Conservation (phyloP, 1,284 basidiomycete species). For the Ceratobasidium papillatum region DNA sequence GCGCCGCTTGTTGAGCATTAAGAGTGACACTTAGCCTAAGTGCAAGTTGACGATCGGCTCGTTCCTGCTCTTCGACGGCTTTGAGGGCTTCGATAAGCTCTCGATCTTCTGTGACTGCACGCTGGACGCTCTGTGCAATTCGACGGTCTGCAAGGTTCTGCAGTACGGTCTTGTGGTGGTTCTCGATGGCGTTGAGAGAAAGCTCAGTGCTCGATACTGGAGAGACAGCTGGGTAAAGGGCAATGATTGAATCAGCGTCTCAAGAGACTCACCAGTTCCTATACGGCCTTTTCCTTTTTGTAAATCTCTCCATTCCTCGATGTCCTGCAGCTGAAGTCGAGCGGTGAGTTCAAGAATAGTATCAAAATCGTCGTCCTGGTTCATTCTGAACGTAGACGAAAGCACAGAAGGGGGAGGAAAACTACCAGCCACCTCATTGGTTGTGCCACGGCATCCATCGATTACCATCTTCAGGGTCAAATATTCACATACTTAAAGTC, state of each 20-base stretch:
- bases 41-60: slow-evolving; percentile 9
- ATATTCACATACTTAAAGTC: neutral
- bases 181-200: slow-evolving; percentile 3
- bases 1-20: neutral
- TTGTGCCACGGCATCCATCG: neutral
- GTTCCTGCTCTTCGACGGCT: slow-evolving; percentile 8
- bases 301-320: slow-evolving; percentile 5
- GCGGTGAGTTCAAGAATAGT: slow-evolving; percentile 20
- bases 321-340: slow-evolving; percentile 14
- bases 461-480: neutral
- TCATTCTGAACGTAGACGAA: slow-evolving; percentile 3
- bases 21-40: neutral
- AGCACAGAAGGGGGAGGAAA: neutral
- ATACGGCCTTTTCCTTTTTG: slow-evolving; percentile 8
- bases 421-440: neutral
- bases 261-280: neutral
- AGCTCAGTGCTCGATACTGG: slow-evolving; percentile 10
- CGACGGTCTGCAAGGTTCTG: neutral
- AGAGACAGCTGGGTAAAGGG: neutral
- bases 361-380: slow-evolving; percentile 17
- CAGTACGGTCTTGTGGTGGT: neutral
- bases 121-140: slow-evolving; percentile 5
- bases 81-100: slow-evolving; percentile 5
- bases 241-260: neutral
- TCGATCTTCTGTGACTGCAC: neutral